Evolutionary conservation across 257 asterid genomes (phyloP).

Genomic region (Gentiana macrophylla): DNA sequence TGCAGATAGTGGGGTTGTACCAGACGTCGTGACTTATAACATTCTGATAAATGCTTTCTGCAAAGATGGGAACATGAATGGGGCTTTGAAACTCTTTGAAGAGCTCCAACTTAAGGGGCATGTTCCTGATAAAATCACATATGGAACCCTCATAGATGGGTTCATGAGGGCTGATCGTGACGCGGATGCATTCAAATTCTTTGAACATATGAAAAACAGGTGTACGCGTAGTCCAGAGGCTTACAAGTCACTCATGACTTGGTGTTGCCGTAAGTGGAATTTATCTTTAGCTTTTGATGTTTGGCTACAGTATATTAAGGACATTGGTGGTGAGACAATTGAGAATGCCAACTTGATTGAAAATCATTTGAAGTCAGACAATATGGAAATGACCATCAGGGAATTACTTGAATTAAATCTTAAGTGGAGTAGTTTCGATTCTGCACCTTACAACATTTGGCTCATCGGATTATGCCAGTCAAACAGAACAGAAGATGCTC

Average conservation of each 20-base stretch:
- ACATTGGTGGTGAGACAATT: conserved; percentile 25
- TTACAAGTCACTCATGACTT: conserved; percentile 62
- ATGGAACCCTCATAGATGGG: conserved; percentile 68
- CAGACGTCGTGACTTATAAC: conserved; percentile 59
- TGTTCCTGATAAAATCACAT: conserved; percentile 66
- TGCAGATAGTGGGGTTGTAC: conserved; percentile 61
- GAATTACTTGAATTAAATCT: conserved; percentile 50
- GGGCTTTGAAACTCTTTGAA: conserved; percentile 58
- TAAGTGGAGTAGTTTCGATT: conserved; percentile 40
- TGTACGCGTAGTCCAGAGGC: conserved; percentile 36
- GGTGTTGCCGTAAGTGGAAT: conserved; percentile 63
- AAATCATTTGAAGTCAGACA: conserved; percentile 37
- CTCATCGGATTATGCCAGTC: conserved; percentile 63
- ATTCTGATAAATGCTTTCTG: conserved; percentile 75
- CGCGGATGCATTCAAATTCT: conserved; percentile 45
- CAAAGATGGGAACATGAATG: conserved; percentile 44
- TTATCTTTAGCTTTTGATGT: conserved; percentile 35
- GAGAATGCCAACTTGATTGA: conserved; percentile 25
- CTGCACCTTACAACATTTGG: conserved; percentile 58
- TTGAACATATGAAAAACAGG: conserved; percentile 45
- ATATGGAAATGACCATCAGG: conserved; percentile 41
- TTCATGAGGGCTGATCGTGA: conserved; percentile 44
- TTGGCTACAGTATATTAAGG: conserved; percentile 60
- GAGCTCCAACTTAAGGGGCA: conserved; percentile 59
- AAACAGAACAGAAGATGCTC: conserved; percentile 37